Conservation (phyloP, 306 rosid genomes). For the Vicia villosa region DNA sequence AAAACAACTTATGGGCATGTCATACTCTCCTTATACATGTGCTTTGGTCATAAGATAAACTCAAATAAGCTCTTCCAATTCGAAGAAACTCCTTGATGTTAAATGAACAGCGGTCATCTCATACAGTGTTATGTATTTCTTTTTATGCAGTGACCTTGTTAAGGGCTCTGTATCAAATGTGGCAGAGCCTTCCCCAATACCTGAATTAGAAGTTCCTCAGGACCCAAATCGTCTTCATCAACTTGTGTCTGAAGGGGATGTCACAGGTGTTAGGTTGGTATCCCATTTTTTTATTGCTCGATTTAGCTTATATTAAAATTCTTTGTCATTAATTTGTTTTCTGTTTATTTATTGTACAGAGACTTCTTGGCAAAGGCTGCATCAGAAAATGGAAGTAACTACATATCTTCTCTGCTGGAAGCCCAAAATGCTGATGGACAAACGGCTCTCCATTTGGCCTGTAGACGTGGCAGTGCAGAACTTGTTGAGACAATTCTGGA, state of each 20-base stretch:
- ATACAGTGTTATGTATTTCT: conserved; percentile 34
- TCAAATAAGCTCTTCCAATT: not conserved
- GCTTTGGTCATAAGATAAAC: not conserved
- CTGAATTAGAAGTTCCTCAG: conserved; percentile 63
- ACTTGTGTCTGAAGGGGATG: conserved; percentile 89
- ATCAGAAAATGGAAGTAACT: conserved; percentile 56
- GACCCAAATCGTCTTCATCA: conserved; percentile 69
- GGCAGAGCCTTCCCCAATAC: conserved; percentile 58
- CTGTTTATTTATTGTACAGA: conserved; percentile 54
- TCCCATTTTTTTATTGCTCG: conserved; percentile 24
- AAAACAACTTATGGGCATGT: not conserved
- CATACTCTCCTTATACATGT: not conserved
- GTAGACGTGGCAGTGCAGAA: conserved; percentile 88
- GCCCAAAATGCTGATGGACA: conserved; percentile 94
- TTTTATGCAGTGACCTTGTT: conserved; percentile 62
- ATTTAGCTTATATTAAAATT: conserved; percentile 27
- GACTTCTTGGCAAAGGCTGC: conserved; percentile 76
- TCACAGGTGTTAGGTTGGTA: conserved; percentile 75
- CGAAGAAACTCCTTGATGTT: not conserved
- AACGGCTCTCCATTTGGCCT: conserved; percentile 97
- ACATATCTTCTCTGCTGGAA: conserved; percentile 68
- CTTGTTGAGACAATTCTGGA: conserved; percentile 89
- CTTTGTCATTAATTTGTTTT: conserved; percentile 27
- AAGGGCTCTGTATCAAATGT: conserved; percentile 65
- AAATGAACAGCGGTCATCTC: conserved; percentile 16